phyloP scores from a whole-genome alignment of 2,329 filamentous ascomycete species.

The Shiraia bambusicola region DNA sequence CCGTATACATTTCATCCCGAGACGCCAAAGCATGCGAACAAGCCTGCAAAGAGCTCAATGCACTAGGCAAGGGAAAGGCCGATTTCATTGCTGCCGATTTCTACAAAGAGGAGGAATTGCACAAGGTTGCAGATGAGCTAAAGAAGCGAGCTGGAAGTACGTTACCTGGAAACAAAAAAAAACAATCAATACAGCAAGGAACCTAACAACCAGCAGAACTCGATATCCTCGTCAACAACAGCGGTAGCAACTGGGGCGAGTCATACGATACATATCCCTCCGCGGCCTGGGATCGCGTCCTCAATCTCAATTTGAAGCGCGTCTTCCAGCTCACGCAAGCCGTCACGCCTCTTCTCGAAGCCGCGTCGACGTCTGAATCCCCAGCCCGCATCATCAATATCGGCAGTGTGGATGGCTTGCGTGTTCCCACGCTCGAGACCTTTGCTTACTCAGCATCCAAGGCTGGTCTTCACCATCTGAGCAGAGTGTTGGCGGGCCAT shows the following conservation, averaged over 20 bases:
- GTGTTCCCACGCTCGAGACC: conserved; percentile 60
- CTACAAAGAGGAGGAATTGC: conserved; percentile 61
- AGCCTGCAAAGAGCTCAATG: conserved; percentile 59
- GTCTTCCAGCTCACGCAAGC: conserved; percentile 66
- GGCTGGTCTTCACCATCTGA: conserved; percentile 65
- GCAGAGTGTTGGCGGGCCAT: conserved; percentile 63
- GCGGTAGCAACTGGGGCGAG: conserved; percentile 65
- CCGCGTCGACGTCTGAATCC: conserved; percentile 46
- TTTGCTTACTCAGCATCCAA: conserved; percentile 64
- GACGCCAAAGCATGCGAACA: conserved; percentile 63
- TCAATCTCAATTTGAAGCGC: conserved; percentile 63
- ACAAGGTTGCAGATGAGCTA: conserved; percentile 60
- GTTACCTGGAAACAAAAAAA: conserved; percentile 7
- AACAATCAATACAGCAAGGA: not conserved
- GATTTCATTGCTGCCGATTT: conserved; percentile 64
- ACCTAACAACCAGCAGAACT: conserved; percentile 43
- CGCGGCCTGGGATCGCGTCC: conserved; percentile 56
- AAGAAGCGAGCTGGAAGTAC: conserved; percentile 51
- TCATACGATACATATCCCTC: conserved; percentile 59
- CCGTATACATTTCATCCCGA: conserved; percentile 69
- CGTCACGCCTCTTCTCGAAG: conserved; percentile 63
- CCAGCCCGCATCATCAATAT: conserved; percentile 66
- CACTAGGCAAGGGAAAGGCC: conserved; percentile 59
- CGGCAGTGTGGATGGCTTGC: conserved; percentile 63
- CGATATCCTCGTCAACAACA: conserved; percentile 67